phyloP scores from a whole-genome alignment of 2,329 filamentous ascomycete species.

The Fusarium phyllophilum region DNA sequence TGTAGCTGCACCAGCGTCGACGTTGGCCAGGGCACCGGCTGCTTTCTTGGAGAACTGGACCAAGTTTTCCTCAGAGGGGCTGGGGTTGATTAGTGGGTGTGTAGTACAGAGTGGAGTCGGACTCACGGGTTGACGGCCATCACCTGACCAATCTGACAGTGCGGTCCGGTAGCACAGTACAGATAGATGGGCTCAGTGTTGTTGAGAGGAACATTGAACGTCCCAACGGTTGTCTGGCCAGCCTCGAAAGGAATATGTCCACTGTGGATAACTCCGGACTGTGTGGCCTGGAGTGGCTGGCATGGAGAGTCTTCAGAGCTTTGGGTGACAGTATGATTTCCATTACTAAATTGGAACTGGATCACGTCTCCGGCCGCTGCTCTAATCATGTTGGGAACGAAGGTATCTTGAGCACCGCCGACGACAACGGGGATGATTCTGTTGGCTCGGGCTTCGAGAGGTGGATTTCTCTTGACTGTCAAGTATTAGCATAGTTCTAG shows the following conservation, averaged over 20 bases:
- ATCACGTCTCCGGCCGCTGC: slow-evolving; percentile 52
- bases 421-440: slow-evolving; percentile 49
- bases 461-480: slow-evolving; percentile 37
- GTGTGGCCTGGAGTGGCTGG: slow-evolving; percentile 49
- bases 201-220: slow-evolving; percentile 59
- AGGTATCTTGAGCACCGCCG: slow-evolving; percentile 50
- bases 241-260: slow-evolving; percentile 54
- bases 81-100: neutral
- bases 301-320: slow-evolving; percentile 50
- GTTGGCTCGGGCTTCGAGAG: slow-evolving; percentile 27
- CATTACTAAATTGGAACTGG: slow-evolving; percentile 56
- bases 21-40: slow-evolving; percentile 26
- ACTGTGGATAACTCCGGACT: slow-evolving; percentile 50
- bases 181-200: slow-evolving; percentile 58
- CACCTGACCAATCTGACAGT: slow-evolving; percentile 62
- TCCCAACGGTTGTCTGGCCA: slow-evolving; percentile 52
- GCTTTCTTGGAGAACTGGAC: slow-evolving; percentile 35
- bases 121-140: slow-evolving; percentile 61
- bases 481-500: neutral
- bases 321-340: slow-evolving; percentile 58
- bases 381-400: slow-evolving; percentile 50
- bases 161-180: slow-evolving; percentile 60
- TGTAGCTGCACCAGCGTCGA: slow-evolving; percentile 31
- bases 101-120: fast-evolving
- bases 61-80: slow-evolving; percentile 32